Evolutionary conservation across 495 filamentous ascomycete genomes (phyloP), one percentile per base, ranked within the genome.

Genomic region (Aspergillus kassunensis): DNA sequence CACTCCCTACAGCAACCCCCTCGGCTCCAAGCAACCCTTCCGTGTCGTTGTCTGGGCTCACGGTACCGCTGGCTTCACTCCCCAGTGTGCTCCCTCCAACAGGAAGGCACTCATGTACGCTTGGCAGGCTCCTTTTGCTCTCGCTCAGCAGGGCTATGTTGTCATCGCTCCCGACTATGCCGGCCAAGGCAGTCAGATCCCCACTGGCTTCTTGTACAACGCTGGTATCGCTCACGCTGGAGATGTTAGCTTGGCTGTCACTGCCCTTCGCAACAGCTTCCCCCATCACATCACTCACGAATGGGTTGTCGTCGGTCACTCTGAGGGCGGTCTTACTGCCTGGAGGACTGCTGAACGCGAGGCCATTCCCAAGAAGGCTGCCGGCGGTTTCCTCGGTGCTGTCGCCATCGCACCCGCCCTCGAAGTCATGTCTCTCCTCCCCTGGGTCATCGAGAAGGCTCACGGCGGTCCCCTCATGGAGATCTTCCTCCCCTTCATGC

Each of bases 81-180:
- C 34, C 10, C 44, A 33, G 13, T 54, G 52, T 25, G 52, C 52
- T 4, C 52, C 52, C 1, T 43, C 25, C 20, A 54, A 54, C 44
- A 16, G 49, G 25, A 29, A 33, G 4, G 18, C 2, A n/a, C 52
- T 54, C 0, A 31, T 43, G 7, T 54, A 54, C 25, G 4, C 20
- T 29, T 54, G 35, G 27, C 29, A 27, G 21, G 36, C 24, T 2
- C 27, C 44, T 3, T 54, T 43, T 27, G 8, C 44, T 0, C 39
- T 54, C 16, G 52, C 46, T 2, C 52, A 43, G 24, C 27, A 48
- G 18, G 52, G 52, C 0, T 54, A 43, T 16, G 44, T 34, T 7
- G 52, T 48, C 10, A n/a, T 54, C 12, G 52, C 52, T 6, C 35
- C 52, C 10, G 44, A 54, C 30, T 54, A 54, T 18, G 52, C 52